phyloP scores from a whole-genome alignment of 345 rosid genomes.

The Gynandropsis gynandra region DNA sequence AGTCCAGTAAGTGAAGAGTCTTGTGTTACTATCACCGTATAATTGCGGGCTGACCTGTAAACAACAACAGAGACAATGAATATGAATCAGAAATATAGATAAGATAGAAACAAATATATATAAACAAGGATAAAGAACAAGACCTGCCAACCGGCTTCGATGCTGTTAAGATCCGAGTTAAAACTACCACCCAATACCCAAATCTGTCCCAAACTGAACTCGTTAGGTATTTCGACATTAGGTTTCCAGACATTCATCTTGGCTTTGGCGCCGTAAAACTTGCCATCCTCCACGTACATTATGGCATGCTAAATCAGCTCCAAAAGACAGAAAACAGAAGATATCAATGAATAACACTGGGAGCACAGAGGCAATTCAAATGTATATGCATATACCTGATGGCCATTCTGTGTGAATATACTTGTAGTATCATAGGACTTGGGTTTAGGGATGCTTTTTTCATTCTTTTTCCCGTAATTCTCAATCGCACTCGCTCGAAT shows the following conservation, averaged over 20 bases:
- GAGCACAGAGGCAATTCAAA: not conserved
- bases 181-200: slow-evolving; percentile 46
- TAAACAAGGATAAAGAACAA: not conserved
- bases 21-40: slow-evolving; percentile 47
- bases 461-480: slow-evolving; percentile 41
- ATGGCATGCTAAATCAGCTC: slow-evolving; percentile 35
- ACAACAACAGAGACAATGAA: not conserved
- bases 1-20: slow-evolving; percentile 59
- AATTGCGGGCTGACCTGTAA: slow-evolving; percentile 46
- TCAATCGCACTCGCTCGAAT: slow-evolving; percentile 37
- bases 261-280: slow-evolving; percentile 46
- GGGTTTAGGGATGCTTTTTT: slow-evolving; percentile 32
- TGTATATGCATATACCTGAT: slow-evolving; percentile 15
- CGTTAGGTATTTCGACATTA: slow-evolving; percentile 34
- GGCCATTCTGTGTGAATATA: slow-evolving; percentile 25
- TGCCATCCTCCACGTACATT: slow-evolving; percentile 41
- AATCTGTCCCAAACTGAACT: slow-evolving; percentile 47
- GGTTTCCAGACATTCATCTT: slow-evolving; percentile 56
- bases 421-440: not conserved
- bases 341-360: not conserved
- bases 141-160: slow-evolving; percentile 56
- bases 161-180: slow-evolving; percentile 38
- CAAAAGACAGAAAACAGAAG: not conserved
- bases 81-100: not conserved
- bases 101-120: not conserved